phyloP scores from a whole-genome alignment of 352 stramenopile species.

The Globisporangium heterothallicum region DNA sequence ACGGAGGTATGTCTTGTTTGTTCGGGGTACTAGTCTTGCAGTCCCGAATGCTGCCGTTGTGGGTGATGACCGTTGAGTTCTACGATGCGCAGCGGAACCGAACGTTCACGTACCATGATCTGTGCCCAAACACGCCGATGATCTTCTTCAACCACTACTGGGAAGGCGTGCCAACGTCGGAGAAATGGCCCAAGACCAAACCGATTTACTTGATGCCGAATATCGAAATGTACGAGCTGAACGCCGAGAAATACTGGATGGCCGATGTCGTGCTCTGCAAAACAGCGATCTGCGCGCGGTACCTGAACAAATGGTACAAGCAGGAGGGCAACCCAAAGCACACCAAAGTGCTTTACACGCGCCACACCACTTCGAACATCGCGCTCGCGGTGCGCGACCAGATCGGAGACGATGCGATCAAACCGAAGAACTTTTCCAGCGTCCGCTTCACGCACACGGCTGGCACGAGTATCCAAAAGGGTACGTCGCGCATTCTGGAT shows the following conservation, averaged over 20 bases:
- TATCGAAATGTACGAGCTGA: slow-evolving; percentile 52
- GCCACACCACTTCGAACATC: slow-evolving; percentile 52
- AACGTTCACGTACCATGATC: slow-evolving; percentile 40
- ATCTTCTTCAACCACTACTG: slow-evolving; percentile 64
- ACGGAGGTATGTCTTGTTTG: no score
- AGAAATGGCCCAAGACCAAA: slow-evolving; percentile 30
- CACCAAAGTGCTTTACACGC: slow-evolving; percentile 35
- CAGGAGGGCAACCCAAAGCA: slow-evolving; percentile 45
- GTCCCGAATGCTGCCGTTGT: slow-evolving; percentile 36
- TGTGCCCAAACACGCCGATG: slow-evolving; percentile 44
- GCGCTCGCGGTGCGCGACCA: slow-evolving; percentile 20
- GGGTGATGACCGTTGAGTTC: slow-evolving; percentile 36
- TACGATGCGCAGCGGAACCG: slow-evolving; percentile 18
- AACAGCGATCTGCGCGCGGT: slow-evolving; percentile 17
- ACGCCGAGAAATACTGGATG: slow-evolving; percentile 31
- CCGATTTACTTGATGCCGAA: slow-evolving; percentile 47
- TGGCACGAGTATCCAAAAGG: slow-evolving; percentile 42
- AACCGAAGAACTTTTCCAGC: slow-evolving; percentile 32
- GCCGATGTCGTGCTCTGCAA: slow-evolving; percentile 52
- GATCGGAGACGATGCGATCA: slow-evolving; percentile 13
- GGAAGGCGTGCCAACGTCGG: slow-evolving; percentile 20
- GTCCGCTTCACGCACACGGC: slow-evolving; percentile 39
- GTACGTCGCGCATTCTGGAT: slow-evolving; percentile 30
- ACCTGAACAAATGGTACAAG: slow-evolving; percentile 32
- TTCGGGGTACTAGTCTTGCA: no score